Conservation (phyloP, 1,139 yeast species). For the Suhomyces yuchorum region DNA sequence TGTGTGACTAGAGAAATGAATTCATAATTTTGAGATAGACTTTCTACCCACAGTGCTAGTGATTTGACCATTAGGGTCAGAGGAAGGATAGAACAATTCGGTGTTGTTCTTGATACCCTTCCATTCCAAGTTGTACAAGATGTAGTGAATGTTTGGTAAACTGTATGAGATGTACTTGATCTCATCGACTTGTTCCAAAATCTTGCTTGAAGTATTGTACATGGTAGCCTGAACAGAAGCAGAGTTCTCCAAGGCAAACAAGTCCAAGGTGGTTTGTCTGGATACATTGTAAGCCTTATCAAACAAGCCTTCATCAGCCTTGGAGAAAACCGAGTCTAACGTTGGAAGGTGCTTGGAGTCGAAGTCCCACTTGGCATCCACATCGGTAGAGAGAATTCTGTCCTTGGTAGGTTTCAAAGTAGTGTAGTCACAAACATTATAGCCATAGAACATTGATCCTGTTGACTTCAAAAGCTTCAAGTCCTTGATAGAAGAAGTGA, state of each 20-base stretch:
- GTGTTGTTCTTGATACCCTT: conserved; percentile 79
- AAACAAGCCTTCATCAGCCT: conserved; percentile 63
- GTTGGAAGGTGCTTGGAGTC: conserved; percentile 50
- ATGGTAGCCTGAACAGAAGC: conserved; percentile 94
- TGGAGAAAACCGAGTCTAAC: conserved; percentile 50
- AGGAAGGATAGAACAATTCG: conserved; percentile 83
- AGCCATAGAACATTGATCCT: conserved; percentile 92
- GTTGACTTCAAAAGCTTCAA: conserved; percentile 88
- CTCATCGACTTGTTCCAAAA: conserved; percentile 58
- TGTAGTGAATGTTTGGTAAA: conserved; percentile 89
- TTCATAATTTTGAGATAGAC: conserved; percentile 44
- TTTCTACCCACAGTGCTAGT: conserved; percentile 79
- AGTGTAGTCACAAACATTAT: conserved; percentile 83
- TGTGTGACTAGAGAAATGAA: background rate
- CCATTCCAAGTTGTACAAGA: conserved; percentile 79
- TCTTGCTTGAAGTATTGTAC: conserved; percentile 85
- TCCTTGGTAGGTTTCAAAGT: conserved; percentile 80
- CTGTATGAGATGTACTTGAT: conserved; percentile 67
- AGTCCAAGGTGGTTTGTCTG: conserved; percentile 67
- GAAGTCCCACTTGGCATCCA: conserved; percentile 75
- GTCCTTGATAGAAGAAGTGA: conserved; percentile 76
- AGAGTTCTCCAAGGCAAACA: conserved; percentile 82
- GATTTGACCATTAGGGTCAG: conserved; percentile 91
- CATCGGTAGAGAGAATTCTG: conserved; percentile 85
- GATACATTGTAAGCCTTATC: conserved; percentile 64